Base-by-base conservation (phyloP, 768 basidiomycete species). In the Suillus alpinus region DNA sequence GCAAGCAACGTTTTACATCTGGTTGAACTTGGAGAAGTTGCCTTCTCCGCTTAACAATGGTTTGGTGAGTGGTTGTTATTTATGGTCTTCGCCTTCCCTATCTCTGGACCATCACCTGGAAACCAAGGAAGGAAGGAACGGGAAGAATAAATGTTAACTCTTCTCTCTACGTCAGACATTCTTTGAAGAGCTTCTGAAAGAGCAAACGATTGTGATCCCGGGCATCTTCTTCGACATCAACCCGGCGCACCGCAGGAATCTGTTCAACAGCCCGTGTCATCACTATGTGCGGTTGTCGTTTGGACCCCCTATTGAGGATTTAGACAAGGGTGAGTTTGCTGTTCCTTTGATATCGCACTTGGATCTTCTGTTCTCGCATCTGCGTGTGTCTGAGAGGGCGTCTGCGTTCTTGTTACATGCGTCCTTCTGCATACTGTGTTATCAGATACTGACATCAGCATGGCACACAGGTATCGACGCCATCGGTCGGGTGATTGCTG, bases 151-250 rank as follows among this genome's bases (percentile, higher is more conserved):
- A 58, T 23, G 20, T 52, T 10, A 40, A 39, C 49, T 49, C 57
- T 62, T 46, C 57, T 26, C 20, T 44, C 23, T 61, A 31, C 7
- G 26, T 32, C 55, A 87, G 84, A 92, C 91, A 6, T 96, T 98
- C 85, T 98, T 98, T 69, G 94, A 96, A 69, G 94, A 95, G 74
- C 78, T 94, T 47, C 81, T 96, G 57, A 96, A 94, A 75, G 90
- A 92, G 75, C 83, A 92, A 75, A 91, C 92, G 10, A 94, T 94
- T 64, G 90, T 93, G 58, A 92, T 95, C 51, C 93, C 94, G 5
- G 94, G 94, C 12, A 91, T 91, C 66, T 94, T 94, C 80, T 94
- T 94, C 65, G 91, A 92, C 67, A 89, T 91, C 69, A 69, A 81
- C 73, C 91, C 90, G 26, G 60, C 89, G 16, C 89, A 95, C 66